A percentile compares a stretch with the other conserved stretches of the same genome.
phyloP scores from a whole-genome alignment of 2,329 filamentous ascomycete species.

The Acarospora socialis region DNA sequence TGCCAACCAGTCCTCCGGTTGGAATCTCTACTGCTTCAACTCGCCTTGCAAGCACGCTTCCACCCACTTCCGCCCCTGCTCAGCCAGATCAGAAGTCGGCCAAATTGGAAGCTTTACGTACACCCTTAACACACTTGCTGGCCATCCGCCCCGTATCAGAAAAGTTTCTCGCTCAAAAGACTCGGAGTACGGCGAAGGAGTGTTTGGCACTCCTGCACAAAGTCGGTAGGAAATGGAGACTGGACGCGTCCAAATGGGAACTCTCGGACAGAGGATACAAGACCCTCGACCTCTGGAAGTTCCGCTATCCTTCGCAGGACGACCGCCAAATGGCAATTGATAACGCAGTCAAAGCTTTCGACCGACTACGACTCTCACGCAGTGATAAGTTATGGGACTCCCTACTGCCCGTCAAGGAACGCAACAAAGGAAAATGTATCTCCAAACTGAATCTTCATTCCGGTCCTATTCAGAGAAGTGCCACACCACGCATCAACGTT shows the following conservation, averaged over 20 bases:
- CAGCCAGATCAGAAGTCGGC: constrained; percentile 17
- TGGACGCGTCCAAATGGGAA: constrained; percentile 36
- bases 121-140: constrained; percentile 37
- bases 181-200: constrained; percentile 35
- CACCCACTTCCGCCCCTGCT: constrained; percentile 27
- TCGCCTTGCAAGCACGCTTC: constrained; percentile 8
- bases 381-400: constrained; percentile 49
- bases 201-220: constrained; percentile 35
- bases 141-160: constrained; percentile 36
- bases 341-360: constrained; percentile 48
- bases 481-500: constrained; percentile 25
- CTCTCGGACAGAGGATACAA: constrained; percentile 45
- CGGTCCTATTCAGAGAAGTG: constrained; percentile 25
- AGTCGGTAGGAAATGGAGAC: constrained; percentile 36
- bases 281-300: constrained; percentile 48
- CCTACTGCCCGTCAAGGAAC: constrained; percentile 44
- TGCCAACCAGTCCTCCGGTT: constrained; percentile 23
- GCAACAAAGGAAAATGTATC: constrained; percentile 46
- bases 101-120: constrained; percentile 28
- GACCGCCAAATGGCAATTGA: constrained; percentile 47
- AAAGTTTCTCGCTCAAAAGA: constrained; percentile 33
- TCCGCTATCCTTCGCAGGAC: constrained; percentile 40
- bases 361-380: constrained; percentile 44
- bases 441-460: constrained; percentile 42
- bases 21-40: constrained; percentile 20